Base-by-base conservation (phyloP, 1,139 yeast species). In the Kodamaea fungicola region DNA sequence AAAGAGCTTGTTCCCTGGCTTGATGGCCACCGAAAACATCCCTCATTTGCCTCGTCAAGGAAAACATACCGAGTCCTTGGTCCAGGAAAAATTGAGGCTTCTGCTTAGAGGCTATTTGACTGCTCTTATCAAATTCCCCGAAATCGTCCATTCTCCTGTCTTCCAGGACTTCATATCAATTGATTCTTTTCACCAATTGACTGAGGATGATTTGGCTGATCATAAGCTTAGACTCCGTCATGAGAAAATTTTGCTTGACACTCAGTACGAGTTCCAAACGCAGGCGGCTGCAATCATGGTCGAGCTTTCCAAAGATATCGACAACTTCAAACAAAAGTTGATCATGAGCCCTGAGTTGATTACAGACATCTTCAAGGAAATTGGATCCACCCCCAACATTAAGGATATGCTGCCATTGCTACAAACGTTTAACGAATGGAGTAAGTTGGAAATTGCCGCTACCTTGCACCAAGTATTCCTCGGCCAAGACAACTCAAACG, bases 401-500 rank as follows among this genome's bases (percentile, higher is more conserved):
- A 62, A 64, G 21, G 77, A 83, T n/a, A 65, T 88, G 38, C 78
- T 92, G 3, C 83, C 85, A 2, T 68, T 83, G 34, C 65, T 89
- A 36, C 70, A 70, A 45, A 76, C 85, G 32, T 83, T 89, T 45
- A 70, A 87, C 31, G 87, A 86, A 45, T 83, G 96, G 88, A 76
- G 83, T 44, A 79, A 86, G 42, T 75, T 89, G 16, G 94, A 89
- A 54, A 63, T 87, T 16, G 87, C 96, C 0, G 87, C 96, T 0
- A 83, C 95, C 0, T 62, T 89, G 3, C 88, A 87, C 57, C 89
- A 86, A 47, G 52, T 83, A 32, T 83, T 89, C 50, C 65, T 90
- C 30, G 90, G 92, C 1, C 83, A 78, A 41, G 97, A 90, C 55
- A 78, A 78, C 45, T 80, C 95, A 1, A 76, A 80, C 43, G 96